phyloP scores from a whole-genome alignment of 2,329 filamentous ascomycete species.

The Podosphaera xanthii region DNA sequence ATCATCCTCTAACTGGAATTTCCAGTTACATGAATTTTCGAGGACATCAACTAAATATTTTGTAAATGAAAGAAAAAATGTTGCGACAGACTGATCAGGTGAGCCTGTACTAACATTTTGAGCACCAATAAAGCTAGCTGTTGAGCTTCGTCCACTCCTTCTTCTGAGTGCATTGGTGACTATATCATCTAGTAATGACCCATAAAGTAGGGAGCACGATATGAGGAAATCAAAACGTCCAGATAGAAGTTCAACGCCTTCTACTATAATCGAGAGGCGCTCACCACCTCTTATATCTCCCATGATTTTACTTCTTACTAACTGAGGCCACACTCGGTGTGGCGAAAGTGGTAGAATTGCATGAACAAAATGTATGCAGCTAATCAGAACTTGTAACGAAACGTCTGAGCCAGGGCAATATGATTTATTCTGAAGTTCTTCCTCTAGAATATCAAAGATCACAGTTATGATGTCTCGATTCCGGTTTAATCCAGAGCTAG shows the following conservation, averaged over 20 bases:
- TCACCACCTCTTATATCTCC: constrained; percentile 55
- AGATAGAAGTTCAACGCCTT: constrained; percentile 56
- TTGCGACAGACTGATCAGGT: constrained; percentile 54
- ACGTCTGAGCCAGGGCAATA: constrained; percentile 20
- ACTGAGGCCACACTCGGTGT: constrained; percentile 71
- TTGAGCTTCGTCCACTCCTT: constrained; percentile 29
- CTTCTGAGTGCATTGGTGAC: constrained; percentile 45
- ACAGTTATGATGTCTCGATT: constrained; percentile 57
- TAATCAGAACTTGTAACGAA: constrained; percentile 36
- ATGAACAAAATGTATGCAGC: constrained; percentile 61
- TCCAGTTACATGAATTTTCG: constrained; percentile 71
- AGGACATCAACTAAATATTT: constrained; percentile 62
- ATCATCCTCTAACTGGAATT: constrained; percentile 46
- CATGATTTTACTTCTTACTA: constrained; percentile 60
- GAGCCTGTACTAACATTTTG: constrained; percentile 43
- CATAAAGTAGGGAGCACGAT: constrained; percentile 51
- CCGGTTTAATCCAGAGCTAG: constrained; percentile 28
- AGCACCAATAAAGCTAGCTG: constrained; percentile 22
- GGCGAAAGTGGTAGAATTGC: constrained; percentile 51
- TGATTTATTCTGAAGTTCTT: constrained; percentile 27
- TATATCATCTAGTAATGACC: constrained; percentile 52
- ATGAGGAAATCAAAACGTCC: constrained; percentile 59
- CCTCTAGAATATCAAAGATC: constrained; percentile 67
- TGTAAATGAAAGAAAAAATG: constrained; percentile 48
- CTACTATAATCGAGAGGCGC: constrained; percentile 54